Evolutionary conservation across 1,284 basidiomycete species (phyloP).

Genomic region (Veloboletus limbatus): DNA sequence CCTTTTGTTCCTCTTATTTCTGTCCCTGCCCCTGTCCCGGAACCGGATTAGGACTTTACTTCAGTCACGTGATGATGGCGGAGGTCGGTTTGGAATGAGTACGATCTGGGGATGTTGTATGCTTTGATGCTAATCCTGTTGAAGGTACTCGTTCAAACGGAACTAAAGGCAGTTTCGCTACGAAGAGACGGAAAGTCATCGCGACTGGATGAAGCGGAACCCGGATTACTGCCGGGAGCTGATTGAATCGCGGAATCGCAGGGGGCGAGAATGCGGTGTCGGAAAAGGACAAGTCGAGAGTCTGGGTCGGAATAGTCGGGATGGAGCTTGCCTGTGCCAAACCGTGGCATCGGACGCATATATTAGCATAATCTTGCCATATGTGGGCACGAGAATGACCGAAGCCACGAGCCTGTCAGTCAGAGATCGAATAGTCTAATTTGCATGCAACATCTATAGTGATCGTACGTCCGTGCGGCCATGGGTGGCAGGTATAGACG

Average conservation of each 20-base stretch:
- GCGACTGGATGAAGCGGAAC: not conserved
- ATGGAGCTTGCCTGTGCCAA: constrained; percentile 13
- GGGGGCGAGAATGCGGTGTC: not conserved
- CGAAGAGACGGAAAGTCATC: constrained; percentile 2
- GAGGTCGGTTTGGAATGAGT: not conserved
- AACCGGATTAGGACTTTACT: not conserved
- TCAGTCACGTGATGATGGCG: not conserved
- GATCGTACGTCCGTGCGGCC: no score
- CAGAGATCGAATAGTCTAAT: no score
- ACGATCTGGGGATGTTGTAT: constrained; percentile 12
- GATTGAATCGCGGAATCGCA: not conserved
- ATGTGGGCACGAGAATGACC: no score
- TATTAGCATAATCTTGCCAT: no score
- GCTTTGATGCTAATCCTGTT: not conserved
- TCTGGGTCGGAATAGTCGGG: constrained; percentile 15
- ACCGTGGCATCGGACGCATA: no score
- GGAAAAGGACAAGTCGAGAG: constrained; percentile 18
- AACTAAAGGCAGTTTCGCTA: constrained; percentile 1
- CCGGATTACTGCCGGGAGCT: not conserved
- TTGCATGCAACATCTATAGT: no score
- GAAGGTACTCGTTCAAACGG: not conserved
- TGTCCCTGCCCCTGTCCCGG: not conserved
- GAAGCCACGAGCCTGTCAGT: no score
- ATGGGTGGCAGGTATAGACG: no score
- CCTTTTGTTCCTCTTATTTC: constrained; percentile 4